Evolutionary conservation across 139 green algal genomes (phyloP).

Genomic region (Chlorella sp.): DNA sequence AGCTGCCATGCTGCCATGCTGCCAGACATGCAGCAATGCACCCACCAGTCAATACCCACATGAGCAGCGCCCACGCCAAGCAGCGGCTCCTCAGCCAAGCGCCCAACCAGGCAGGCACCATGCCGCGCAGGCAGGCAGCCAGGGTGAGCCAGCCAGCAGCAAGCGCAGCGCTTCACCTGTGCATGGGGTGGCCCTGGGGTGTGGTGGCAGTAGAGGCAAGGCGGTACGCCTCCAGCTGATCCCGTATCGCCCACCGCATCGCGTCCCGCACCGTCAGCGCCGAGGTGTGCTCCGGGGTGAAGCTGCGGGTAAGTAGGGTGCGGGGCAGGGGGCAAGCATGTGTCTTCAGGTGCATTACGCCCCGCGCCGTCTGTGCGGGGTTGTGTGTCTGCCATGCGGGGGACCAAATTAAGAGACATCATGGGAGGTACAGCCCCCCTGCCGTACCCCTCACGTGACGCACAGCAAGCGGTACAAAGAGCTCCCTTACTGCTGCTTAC

Average conservation of each 20-base stretch:
- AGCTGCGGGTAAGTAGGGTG: neutral
- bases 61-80: neutral
- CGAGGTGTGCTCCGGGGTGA: neutral
- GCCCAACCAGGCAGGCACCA: neutral
- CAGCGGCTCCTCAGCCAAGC: neutral
- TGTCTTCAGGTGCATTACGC: too few species aligned
- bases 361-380: too few species aligned
- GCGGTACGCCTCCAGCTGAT: slow-evolving; percentile 1
- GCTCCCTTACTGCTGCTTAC: neutral
- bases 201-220: neutral
- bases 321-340: neutral
- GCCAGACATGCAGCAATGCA: neutral
- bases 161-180: neutral
- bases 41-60: neutral
- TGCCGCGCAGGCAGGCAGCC: neutral
- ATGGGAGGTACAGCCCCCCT: neutral
- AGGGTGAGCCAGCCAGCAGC: neutral
- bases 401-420: too few species aligned
- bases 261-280: slow-evolving; percentile 9
- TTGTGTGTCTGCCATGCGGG: too few species aligned
- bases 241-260: neutral
- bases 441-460: neutral
- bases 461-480: neutral
- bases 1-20: too few species aligned
- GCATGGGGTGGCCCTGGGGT: neutral